Evolutionary conservation across 306 rosid species (phyloP).

Genomic region (Corylus avellana): DNA sequence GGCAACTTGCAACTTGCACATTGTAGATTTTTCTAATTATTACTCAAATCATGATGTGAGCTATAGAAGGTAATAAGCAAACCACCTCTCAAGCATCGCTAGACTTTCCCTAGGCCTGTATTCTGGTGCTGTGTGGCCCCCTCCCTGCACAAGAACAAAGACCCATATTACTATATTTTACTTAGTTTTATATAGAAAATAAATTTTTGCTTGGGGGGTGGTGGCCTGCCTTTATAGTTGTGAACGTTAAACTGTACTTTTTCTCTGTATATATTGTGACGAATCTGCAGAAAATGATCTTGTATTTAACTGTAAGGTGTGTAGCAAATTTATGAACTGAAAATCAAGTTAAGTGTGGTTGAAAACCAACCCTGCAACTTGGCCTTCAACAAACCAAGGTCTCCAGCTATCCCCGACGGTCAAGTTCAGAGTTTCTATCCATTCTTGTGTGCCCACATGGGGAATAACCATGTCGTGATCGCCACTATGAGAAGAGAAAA

Average conservation of each 20-base stretch:
- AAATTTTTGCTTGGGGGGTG: not conserved
- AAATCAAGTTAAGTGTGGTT: not conserved
- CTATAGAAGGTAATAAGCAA: not conserved
- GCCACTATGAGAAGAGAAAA: conserved; percentile 19
- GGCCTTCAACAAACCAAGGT: conserved; percentile 60
- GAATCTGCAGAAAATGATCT: conserved; percentile 23
- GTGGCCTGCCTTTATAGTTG: conserved; percentile 44
- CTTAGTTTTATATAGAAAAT: not conserved
- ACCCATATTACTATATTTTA: not conserved
- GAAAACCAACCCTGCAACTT: conserved; percentile 51
- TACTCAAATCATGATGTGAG: not conserved
- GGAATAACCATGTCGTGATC: conserved; percentile 50
- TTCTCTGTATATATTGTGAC: conserved; percentile 2
- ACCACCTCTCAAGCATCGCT: conserved; percentile 31
- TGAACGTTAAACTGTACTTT: conserved; percentile 29
- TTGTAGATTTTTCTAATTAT: not conserved
- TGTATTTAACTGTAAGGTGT: not conserved
- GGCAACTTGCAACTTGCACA: not conserved
- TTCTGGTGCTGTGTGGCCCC: conserved; percentile 38
- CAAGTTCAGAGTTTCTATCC: conserved; percentile 48
- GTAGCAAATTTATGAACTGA: not conserved
- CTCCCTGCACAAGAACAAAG: conserved; percentile 11
- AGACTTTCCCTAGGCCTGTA: conserved; percentile 27
- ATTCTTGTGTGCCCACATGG: conserved; percentile 36
- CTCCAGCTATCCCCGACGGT: conserved; percentile 41